These are phyloP conservation scores for Neurospora sp. DNA, from an alignment of 495 filamentous ascomycete species.

Conservation along the genomic window DNA sequence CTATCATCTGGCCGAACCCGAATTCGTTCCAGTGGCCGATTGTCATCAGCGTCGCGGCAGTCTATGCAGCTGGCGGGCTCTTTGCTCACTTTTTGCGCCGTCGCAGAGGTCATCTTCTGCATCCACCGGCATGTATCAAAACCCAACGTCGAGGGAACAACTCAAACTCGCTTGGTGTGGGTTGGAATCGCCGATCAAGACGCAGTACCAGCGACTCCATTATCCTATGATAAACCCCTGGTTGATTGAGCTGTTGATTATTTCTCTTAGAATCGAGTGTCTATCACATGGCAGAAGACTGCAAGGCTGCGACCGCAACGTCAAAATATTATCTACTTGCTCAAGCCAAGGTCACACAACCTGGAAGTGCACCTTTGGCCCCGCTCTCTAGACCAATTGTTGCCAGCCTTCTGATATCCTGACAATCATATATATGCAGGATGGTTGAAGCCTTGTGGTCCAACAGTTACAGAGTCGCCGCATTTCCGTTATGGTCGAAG, in stretches of 20 bases:
- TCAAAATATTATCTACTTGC: neutral
- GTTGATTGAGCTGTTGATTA: neutral
- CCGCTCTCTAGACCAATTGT: neutral
- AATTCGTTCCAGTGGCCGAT: constrained; percentile 52
- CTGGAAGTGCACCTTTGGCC: neutral
- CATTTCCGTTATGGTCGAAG: neutral
- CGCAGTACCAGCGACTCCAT: neutral
- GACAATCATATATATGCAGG: neutral
- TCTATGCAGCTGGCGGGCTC: constrained; percentile 35
- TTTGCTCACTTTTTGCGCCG: constrained; percentile 48
- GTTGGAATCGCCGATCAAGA: neutral
- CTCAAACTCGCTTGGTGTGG: neutral
- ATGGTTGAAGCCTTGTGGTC: neutral
- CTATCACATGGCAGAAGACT: neutral
- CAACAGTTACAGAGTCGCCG: neutral
- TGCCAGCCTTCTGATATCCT: neutral
- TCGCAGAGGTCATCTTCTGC: constrained; percentile 54
- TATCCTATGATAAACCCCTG: neutral
- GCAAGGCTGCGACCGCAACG: neutral
- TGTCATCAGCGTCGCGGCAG: constrained; percentile 43
- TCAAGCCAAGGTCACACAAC: neutral
- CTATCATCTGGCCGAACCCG: constrained; percentile 48
- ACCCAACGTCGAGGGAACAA: neutral
- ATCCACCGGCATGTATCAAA: constrained; percentile 16
- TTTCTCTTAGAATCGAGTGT: neutral